phyloP scores from a whole-genome alignment of 768 basidiomycete species.

The Cystofilobasidium ferigula region DNA sequence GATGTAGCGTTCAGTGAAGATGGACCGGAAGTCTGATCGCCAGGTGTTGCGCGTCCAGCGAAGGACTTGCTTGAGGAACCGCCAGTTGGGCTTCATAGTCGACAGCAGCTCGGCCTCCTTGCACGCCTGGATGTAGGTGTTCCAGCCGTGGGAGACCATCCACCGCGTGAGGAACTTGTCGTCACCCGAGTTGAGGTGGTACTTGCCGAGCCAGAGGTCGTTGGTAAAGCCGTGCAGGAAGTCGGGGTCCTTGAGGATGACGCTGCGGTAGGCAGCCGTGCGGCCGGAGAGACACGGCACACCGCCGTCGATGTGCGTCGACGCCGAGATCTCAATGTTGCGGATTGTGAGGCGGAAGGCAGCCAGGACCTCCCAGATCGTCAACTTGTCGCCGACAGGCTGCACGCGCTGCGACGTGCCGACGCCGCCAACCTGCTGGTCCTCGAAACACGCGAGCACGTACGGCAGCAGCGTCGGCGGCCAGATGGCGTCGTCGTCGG shows the following conservation, averaged over 20 bases:
- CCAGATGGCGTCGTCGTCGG: constrained; percentile 94
- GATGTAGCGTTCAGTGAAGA: constrained; percentile 77
- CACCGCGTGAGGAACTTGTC: constrained; percentile 76
- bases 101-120: constrained; percentile 69
- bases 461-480: constrained; percentile 80
- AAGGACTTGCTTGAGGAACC: constrained; percentile 84
- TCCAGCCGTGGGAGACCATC: constrained; percentile 95
- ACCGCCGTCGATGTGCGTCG: constrained; percentile 87
- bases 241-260: constrained; percentile 88
- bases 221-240: constrained; percentile 88
- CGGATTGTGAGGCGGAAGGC: constrained; percentile 86
- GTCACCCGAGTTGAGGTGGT: constrained; percentile 87
- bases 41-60: constrained; percentile 92
- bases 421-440: constrained; percentile 84
- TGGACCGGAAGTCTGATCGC: constrained; percentile 73
- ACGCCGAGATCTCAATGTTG: constrained; percentile 80
- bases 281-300: constrained; percentile 83
- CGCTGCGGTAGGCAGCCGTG: constrained; percentile 84
- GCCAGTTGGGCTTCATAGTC: constrained; percentile 96
- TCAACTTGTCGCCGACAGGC: constrained; percentile 63
- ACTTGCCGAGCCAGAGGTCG: constrained; percentile 86
- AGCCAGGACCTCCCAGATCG: constrained; percentile 89
- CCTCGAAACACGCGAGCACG: constrained; percentile 83
- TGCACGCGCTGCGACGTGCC: constrained; percentile 84
- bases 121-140: constrained; percentile 81